These are phyloP conservation scores for Hibiscus tridactylites DNA, from an alignment of 345 rosid genomes.

Conservation along the genomic window DNA sequence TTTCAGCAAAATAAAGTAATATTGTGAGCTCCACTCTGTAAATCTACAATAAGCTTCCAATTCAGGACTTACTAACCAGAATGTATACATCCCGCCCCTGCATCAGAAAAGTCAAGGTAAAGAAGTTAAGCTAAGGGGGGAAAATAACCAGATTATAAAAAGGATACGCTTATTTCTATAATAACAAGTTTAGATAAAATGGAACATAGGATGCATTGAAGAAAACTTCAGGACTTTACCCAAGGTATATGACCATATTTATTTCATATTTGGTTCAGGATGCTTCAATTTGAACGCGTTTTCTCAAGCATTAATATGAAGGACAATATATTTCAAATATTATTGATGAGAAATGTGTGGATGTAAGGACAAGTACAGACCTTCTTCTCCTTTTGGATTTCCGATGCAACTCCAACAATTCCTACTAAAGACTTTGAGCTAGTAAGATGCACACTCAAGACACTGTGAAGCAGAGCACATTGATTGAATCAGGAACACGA, in stretches of 20 bases:
- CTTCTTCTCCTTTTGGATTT: constrained; percentile 95
- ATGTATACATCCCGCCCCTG: constrained; percentile 99
- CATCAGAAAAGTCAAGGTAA: constrained; percentile 23
- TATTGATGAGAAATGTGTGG: not conserved
- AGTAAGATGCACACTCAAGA: constrained; percentile 79
- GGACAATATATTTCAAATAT: not conserved
- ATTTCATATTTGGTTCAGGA: not conserved
- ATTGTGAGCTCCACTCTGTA: constrained; percentile 3
- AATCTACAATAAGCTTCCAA: constrained; percentile 16
- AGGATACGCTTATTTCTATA: not conserved
- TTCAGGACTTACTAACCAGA: constrained; percentile 60
- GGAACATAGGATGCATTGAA: not conserved
- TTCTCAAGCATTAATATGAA: not conserved
- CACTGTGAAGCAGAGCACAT: constrained; percentile 37
- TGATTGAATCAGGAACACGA: not conserved
- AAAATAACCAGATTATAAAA: not conserved
- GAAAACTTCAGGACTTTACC: not conserved
- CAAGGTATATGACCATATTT: not conserved
- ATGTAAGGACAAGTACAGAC: constrained; percentile 18
- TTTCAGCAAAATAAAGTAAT: not conserved
- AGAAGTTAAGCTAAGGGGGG: constrained; percentile 12
- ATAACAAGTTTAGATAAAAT: not conserved
- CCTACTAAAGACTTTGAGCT: constrained; percentile 89
- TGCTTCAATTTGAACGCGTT: not conserved
- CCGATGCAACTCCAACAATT: constrained; percentile 73